A percentile compares a stretch with the other conserved stretches of the same genome.
Conservation (phyloP, 192 early-diverging fungal species). For the Coemansia sp. region DNA sequence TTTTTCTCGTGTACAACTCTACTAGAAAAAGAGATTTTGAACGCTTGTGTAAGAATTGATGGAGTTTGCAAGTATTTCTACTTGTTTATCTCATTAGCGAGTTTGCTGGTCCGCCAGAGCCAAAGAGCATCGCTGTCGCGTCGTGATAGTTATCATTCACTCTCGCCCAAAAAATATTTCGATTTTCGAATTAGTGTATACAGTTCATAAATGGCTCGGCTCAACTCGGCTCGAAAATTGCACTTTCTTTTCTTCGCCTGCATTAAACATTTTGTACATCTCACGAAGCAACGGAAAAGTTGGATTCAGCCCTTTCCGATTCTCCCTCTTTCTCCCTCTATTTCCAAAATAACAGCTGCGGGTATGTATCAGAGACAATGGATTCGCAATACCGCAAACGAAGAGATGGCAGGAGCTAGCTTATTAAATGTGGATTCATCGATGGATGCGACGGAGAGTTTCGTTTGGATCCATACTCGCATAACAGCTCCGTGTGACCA, state of each 20-base stretch:
- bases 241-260: not conserved
- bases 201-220: too few relatives aligned
- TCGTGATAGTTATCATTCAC: too few relatives aligned
- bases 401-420: not conserved
- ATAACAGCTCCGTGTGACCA: not conserved
- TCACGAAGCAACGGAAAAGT: too few relatives aligned
- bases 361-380: constrained; percentile 3
- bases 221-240: not conserved
- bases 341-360: constrained; percentile 3
- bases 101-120: too few relatives aligned
- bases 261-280: too few relatives aligned
- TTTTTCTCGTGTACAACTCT: not conserved
- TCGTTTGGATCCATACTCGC: not conserved
- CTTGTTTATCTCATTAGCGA: too few relatives aligned
- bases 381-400: not conserved
- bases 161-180: too few relatives aligned
- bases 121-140: not conserved
- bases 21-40: too few relatives aligned
- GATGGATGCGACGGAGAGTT: constrained; percentile 2
- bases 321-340: constrained; percentile 1
- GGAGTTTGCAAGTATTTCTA: too few relatives aligned
- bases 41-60: too few relatives aligned
- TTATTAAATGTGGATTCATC: not conserved
- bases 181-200: too few relatives aligned
- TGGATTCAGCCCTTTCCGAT: too few relatives aligned